A percentile compares a stretch with the other conserved stretches of the same genome.
Evolutionary conservation across 2,329 filamentous ascomycete species (phyloP).

Genomic region (Botryotinia globosa): DNA sequence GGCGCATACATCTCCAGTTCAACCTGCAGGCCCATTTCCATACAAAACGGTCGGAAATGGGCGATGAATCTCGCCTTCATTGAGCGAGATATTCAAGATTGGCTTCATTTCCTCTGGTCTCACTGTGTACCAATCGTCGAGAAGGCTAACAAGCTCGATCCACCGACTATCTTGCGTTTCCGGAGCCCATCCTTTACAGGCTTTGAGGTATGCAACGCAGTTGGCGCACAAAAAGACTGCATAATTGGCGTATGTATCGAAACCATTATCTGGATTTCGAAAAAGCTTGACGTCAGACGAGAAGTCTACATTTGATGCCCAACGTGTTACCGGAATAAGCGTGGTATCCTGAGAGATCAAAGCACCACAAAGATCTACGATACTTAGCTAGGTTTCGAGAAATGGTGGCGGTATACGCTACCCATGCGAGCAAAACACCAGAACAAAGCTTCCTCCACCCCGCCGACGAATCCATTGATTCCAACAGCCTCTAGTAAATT

Average conservation of each 20-base stretch:
- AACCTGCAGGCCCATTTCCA: constrained; percentile 20
- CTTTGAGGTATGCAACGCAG: constrained; percentile 42
- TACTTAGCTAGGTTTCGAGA: background rate
- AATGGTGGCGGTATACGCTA: constrained; percentile 33
- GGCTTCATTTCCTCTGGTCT: constrained; percentile 41
- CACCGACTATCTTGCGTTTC: constrained; percentile 38
- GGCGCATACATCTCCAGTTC: too few relatives aligned
- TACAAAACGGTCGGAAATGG: constrained; percentile 28
- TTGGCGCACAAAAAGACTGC: constrained; percentile 49
- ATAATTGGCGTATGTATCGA: constrained; percentile 51
- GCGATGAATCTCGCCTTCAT: constrained; percentile 32
- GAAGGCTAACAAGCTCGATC: constrained; percentile 42
- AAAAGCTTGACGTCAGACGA: constrained; percentile 39
- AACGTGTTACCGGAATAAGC: constrained; percentile 47
- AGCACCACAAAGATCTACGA: constrained; percentile 49
- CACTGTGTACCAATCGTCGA: constrained; percentile 44
- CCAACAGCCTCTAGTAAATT: constrained; percentile 49
- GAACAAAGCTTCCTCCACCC: constrained; percentile 50
- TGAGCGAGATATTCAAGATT: constrained; percentile 40
- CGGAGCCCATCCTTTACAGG: constrained; percentile 22
- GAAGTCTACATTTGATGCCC: constrained; percentile 41
- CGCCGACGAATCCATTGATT: constrained; percentile 50
- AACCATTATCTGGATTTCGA: constrained; percentile 36
- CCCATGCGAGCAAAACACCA: constrained; percentile 54
- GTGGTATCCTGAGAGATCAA: constrained; percentile 51